Conservation (phyloP, 2,329 filamentous ascomycete genomes). For the Aspergillus felis region DNA sequence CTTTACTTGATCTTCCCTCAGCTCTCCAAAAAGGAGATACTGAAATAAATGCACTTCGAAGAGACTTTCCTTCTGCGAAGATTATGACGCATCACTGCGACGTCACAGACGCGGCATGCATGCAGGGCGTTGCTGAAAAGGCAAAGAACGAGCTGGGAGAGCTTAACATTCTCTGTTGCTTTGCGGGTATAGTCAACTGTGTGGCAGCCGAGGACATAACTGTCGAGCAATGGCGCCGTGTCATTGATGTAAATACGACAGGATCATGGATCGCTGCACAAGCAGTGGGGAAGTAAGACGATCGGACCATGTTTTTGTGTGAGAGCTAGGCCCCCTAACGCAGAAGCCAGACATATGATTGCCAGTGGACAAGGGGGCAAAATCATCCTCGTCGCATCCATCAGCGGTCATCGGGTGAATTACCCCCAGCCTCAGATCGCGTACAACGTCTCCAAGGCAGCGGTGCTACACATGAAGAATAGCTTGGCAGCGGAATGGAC, state of each 20-base stretch:
- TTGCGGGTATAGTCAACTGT: conserved; percentile 66
- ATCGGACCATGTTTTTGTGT: not conserved
- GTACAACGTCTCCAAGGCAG: conserved; percentile 70
- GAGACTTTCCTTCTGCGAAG: conserved; percentile 51
- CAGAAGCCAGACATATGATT: conserved; percentile 48
- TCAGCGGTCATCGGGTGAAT: conserved; percentile 65
- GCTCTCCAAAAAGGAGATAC: conserved; percentile 35
- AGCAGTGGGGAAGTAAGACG: conserved; percentile 49
- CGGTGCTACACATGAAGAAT: conserved; percentile 58
- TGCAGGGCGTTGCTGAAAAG: conserved; percentile 11
- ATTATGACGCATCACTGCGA: conserved; percentile 56
- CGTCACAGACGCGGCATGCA: conserved; percentile 50
- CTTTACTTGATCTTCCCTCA: conserved; percentile 57
- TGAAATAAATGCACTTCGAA: conserved; percentile 44
- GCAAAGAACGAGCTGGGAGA: conserved; percentile 40
- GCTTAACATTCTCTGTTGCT: conserved; percentile 57
- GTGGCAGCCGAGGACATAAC: conserved; percentile 58
- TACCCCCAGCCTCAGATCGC: conserved; percentile 67
- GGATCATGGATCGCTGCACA: conserved; percentile 68
- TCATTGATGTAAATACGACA: conserved; percentile 68
- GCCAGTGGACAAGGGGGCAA: conserved; percentile 50
- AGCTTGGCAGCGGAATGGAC: conserved; percentile 71
- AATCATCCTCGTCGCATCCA: conserved; percentile 64
- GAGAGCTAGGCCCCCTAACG: not conserved
- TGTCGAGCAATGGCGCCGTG: conserved; percentile 57